A percentile compares a stretch with the other conserved stretches of the same genome.
phyloP scores from a whole-genome alignment of 495 filamentous ascomycete genomes.

The Xylaria sp. region DNA sequence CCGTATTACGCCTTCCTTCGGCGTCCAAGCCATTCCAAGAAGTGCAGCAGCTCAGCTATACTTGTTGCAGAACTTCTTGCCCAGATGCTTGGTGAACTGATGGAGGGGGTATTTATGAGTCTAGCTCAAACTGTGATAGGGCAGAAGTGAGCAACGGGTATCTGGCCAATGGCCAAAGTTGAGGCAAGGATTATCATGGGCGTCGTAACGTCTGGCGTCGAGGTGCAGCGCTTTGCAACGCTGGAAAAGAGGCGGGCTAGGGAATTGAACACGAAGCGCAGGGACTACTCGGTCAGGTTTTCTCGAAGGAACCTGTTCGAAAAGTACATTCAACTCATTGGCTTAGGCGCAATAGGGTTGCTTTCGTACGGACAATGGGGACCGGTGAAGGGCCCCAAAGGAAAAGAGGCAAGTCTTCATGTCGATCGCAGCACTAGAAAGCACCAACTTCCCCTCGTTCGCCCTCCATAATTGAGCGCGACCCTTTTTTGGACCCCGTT shows the following conservation, averaged over 20 bases:
- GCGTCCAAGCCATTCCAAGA: neutral
- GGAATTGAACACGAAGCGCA: neutral
- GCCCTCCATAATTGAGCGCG: conserved; percentile 12
- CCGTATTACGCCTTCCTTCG: neutral
- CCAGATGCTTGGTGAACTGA: conserved; percentile 15
- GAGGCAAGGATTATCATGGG: neutral
- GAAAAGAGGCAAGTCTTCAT: neutral
- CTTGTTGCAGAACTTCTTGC: too few species aligned
- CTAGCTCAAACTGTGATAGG: neutral
- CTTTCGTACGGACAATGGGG: conserved; percentile 17
- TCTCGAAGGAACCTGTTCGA: neutral
- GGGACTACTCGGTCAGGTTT: neutral
- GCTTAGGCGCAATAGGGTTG: conserved; percentile 21
- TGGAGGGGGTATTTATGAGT: neutral
- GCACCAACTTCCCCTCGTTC: conserved; percentile 21
- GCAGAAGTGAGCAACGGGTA: neutral
- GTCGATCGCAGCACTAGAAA: conserved; percentile 19
- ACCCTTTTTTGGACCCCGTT: neutral
- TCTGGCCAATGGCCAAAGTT: neutral
- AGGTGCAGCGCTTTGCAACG: neutral
- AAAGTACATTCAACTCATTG: neutral
- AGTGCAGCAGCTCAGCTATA: neutral
- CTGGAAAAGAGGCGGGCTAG: neutral
- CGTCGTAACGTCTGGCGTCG: conserved; percentile 8
- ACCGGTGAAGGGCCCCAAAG: conserved; percentile 19